Percentiles rank a stretch among this genome's conserved stretches.
Conservation (phyloP, 768 basidiomycete species). For the Boletus edulis region DNA sequence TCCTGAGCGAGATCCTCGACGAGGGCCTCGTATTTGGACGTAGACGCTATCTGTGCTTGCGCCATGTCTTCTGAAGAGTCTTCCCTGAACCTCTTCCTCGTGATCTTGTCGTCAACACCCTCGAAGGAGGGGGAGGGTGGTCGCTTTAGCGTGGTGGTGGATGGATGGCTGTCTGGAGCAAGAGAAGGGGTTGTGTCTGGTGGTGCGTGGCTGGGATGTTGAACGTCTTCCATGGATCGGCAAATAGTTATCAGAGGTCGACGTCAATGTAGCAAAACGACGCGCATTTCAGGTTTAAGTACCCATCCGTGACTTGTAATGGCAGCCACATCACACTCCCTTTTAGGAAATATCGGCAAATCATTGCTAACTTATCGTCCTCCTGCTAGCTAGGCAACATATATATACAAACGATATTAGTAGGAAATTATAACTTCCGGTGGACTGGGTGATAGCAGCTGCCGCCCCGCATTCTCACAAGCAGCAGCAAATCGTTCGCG, state of each 20-base stretch:
- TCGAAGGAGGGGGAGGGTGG: conserved; percentile 61
- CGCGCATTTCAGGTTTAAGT: conserved; percentile 22
- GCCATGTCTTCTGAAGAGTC: conserved; percentile 27
- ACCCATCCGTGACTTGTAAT: conserved; percentile 12
- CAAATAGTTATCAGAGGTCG: conserved; percentile 16
- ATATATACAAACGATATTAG: neutral
- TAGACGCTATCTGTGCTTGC: conserved; percentile 11
- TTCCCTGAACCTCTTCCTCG: conserved; percentile 62
- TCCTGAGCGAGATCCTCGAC: conserved; percentile 68
- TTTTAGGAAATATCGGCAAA: conserved; percentile 20
- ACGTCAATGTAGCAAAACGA: conserved; percentile 14
- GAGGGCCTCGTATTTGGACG: conserved; percentile 33
- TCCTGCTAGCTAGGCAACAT: too few relatives aligned
- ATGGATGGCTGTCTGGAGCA: conserved; percentile 11
- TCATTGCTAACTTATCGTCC: neutral
- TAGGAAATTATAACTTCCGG: neutral
- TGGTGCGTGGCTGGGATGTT: neutral
- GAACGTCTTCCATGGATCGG: conserved; percentile 18
- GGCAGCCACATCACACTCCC: conserved; percentile 25
- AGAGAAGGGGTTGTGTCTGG: conserved; percentile 4
- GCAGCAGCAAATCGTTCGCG: conserved; percentile 45
- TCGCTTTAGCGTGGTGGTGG: conserved; percentile 48
- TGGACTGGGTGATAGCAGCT: conserved; percentile 38
- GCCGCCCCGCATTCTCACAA: conserved; percentile 47
- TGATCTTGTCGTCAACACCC: conserved; percentile 42